A percentile compares a stretch with the other conserved stretches of the same genome.
phyloP scores from a whole-genome alignment of 2,329 filamentous ascomycete species.

The Pezicula neosporulosa region DNA sequence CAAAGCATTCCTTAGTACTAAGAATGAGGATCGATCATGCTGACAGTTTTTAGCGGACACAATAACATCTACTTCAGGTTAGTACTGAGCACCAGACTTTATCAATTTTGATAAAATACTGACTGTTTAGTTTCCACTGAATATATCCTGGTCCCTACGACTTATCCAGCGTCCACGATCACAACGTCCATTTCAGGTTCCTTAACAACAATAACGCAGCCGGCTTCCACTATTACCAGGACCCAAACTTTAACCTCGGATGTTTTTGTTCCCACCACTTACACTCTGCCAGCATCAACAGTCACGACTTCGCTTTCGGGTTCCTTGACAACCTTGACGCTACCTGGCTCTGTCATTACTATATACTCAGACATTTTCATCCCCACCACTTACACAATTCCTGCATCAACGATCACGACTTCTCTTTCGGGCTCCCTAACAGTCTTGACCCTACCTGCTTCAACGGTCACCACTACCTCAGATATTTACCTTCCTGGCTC shows the following conservation, averaged over 20 bases:
- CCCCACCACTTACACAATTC: not conserved
- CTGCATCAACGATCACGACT: constrained; percentile 3
- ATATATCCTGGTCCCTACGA: not conserved
- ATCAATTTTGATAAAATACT: not conserved
- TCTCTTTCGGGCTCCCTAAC: constrained; percentile 6
- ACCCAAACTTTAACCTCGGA: not conserved
- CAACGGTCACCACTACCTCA: not conserved
- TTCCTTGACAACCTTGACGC: no score
- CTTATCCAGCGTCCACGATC: not conserved
- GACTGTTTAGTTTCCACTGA: not conserved
- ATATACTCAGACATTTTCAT: no score
- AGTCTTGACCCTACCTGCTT: not conserved
- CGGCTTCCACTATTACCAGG: not conserved
- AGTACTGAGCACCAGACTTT: not conserved
- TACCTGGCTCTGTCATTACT: no score
- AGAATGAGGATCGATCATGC: not conserved
- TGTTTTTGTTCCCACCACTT: constrained; percentile 1
- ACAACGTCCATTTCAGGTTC: constrained; percentile 7
- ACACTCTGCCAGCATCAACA: not conserved
- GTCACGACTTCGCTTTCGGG: no score
- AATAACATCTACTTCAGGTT: not conserved
- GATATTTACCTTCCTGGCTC: not conserved
- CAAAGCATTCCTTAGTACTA: no score
- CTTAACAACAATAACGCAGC: not conserved
- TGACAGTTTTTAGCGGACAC: not conserved